These are phyloP conservation scores for Tetracladium setigerum DNA, from an alignment of 495 filamentous ascomycete genomes.

Conservation along the genomic window DNA sequence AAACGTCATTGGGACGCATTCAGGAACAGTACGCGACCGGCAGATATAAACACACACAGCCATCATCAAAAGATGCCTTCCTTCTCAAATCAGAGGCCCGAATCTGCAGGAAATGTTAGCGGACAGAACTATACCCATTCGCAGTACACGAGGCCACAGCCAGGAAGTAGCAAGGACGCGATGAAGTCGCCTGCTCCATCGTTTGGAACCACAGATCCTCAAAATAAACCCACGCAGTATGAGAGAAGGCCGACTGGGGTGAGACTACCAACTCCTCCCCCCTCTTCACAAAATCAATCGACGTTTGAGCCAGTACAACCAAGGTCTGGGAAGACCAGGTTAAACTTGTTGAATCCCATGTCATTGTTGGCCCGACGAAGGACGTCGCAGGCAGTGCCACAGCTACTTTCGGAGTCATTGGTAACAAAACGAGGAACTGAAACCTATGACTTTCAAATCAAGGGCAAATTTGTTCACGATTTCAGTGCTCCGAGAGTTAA, in stretches of 20 bases:
- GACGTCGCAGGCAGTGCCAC: constrained; percentile 44
- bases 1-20: constrained; percentile 14
- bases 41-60: constrained; percentile 8
- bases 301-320: constrained; percentile 15
- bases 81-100: constrained; percentile 12
- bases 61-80: constrained; percentile 14
- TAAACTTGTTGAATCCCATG: constrained; percentile 64
- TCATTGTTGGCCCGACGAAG: constrained; percentile 51
- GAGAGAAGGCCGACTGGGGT: constrained; percentile 23
- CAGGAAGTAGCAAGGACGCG: constrained; percentile 18
- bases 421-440: constrained; percentile 24
- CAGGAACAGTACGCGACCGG: not conserved
- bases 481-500: constrained; percentile 77
- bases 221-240: constrained; percentile 9
- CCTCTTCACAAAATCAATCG: constrained; percentile 6
- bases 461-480: constrained; percentile 79
- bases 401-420: constrained; percentile 27
- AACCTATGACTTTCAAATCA: constrained; percentile 73
- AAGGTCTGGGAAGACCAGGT: constrained; percentile 43
- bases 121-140: constrained; percentile 20
- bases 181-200: constrained; percentile 16
- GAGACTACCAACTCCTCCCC: constrained; percentile 29
- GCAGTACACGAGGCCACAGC: constrained; percentile 23
- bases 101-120: constrained; percentile 13
- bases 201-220: constrained; percentile 17